Percentiles rank a stretch among this genome's conserved stretches.
Evolutionary conservation across 805 yeast species (phyloP).

Genomic region (Isabelozyma rhagii): DNA sequence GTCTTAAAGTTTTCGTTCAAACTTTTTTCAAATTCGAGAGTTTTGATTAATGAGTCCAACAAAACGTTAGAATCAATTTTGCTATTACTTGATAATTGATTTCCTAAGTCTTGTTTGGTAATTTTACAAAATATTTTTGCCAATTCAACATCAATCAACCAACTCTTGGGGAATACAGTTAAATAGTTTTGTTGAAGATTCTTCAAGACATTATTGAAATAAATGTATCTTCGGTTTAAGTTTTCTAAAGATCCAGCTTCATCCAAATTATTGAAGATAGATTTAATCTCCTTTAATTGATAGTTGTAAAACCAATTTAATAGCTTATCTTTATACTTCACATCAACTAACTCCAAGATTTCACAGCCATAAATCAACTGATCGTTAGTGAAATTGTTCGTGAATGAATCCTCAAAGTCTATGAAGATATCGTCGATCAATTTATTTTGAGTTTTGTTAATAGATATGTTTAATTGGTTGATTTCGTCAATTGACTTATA

Average conservation of each 20-base stretch:
- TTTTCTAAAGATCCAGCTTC: constrained; percentile 96
- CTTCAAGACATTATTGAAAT: constrained; percentile 68
- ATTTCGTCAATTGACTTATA: constrained; percentile 83
- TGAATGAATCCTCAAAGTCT: constrained; percentile 58
- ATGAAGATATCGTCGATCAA: constrained; percentile 67
- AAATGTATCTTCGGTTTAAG: constrained; percentile 74
- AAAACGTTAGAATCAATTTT: constrained; percentile 60
- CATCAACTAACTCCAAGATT: constrained; percentile 64
- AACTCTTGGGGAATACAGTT: constrained; percentile 59
- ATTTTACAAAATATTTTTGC: constrained; percentile 60
- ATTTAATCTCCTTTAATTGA: constrained; percentile 68
- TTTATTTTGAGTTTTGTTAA: constrained; percentile 56
- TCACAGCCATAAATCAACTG: constrained; percentile 63
- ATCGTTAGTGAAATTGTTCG: constrained; percentile 18
- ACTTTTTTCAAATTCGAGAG: constrained; percentile 80
- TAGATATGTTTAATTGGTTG: constrained; percentile 58
- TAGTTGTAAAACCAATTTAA: constrained; percentile 69
- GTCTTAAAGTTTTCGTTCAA: constrained; percentile 62
- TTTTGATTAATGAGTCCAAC: constrained; percentile 65
- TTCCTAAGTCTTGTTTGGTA: constrained; percentile 62
- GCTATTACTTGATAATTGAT: constrained; percentile 16
- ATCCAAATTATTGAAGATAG: constrained; percentile 73
- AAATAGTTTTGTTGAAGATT: constrained; percentile 52
- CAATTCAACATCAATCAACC: constrained; percentile 68
- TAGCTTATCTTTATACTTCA: constrained; percentile 54